These are phyloP conservation scores for Fomitiporia mediterranea DNA, from an alignment of 1,284 basidiomycete species.

Conservation along the genomic window DNA sequence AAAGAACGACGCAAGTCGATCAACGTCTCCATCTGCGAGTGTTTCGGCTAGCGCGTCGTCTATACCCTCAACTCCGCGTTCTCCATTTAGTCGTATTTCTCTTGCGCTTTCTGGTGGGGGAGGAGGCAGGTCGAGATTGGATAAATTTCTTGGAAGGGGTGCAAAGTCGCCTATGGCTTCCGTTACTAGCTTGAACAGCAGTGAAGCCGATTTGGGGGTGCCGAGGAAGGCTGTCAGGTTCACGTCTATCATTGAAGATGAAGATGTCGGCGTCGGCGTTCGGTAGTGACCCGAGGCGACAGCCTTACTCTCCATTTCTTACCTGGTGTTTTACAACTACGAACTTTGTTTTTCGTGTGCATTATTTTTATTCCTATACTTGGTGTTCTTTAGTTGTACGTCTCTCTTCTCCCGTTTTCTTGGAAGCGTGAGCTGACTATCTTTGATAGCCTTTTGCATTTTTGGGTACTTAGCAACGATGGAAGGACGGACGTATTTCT, in stretches of 20 bases:
- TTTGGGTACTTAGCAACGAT: background rate
- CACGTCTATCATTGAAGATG: slow-evolving; percentile 5
- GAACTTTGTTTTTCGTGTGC: background rate
- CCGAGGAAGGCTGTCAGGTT: slow-evolving; percentile 18
- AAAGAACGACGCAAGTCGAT: slow-evolving; percentile 11
- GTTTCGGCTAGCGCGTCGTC: background rate
- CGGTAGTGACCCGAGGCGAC: background rate
- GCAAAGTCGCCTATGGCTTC: background rate
- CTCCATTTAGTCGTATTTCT: slow-evolving; percentile 12
- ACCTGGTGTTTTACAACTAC: background rate
- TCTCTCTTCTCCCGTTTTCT: background rate
- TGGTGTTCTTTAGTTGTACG: background rate
- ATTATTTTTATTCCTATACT: background rate
- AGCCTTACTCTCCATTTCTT: background rate
- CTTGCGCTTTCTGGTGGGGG: background rate
- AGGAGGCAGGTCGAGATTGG: slow-evolving; percentile 2
- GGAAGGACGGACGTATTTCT: background rate
- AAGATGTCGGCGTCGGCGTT: background rate
- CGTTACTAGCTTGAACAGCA: slow-evolving; percentile 11
- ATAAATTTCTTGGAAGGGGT: slow-evolving; percentile 9
- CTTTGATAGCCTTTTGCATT: background rate
- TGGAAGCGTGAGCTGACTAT: background rate
- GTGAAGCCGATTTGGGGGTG: background rate
- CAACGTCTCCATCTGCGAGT: slow-evolving; percentile 14
- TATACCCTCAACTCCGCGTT: background rate